Conservation (phyloP, 208 protist species). For the Borovskyia barvae region DNA sequence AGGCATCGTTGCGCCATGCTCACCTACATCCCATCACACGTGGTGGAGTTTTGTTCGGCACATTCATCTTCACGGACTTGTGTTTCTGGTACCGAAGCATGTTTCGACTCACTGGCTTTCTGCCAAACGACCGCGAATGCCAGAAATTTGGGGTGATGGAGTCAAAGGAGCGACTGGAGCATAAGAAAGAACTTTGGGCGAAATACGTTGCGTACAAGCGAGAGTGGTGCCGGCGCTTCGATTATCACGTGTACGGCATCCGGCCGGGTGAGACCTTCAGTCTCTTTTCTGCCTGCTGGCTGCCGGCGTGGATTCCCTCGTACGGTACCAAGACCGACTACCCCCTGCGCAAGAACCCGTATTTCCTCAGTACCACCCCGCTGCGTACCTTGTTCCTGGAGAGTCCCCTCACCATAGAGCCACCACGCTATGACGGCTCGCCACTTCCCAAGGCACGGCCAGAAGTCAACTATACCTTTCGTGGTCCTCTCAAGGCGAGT, state of each 20-base stretch:
- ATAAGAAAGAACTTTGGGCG: slow-evolving; percentile 77
- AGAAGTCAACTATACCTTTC: slow-evolving; percentile 81
- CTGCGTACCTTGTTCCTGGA: slow-evolving; percentile 68
- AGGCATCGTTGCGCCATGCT: slow-evolving; percentile 53
- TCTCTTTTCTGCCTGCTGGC: slow-evolving; percentile 82
- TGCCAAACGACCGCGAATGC: slow-evolving; percentile 88
- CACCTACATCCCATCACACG: slow-evolving; percentile 40
- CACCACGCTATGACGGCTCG: slow-evolving; percentile 48
- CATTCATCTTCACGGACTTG: slow-evolving; percentile 61
- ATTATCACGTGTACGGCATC: slow-evolving; percentile 90
- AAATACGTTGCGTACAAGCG: slow-evolving; percentile 89
- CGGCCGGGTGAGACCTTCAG: slow-evolving; percentile 79
- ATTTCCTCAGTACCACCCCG: slow-evolving; percentile 81
- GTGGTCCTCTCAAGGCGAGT: slow-evolving; percentile 40
- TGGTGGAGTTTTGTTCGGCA: slow-evolving; percentile 33
- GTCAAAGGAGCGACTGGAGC: slow-evolving; percentile 65
- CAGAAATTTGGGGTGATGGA: slow-evolving; percentile 87
- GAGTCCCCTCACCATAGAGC: slow-evolving; percentile 38
- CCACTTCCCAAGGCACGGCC: slow-evolving; percentile 61
- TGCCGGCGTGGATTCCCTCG: slow-evolving; percentile 55
- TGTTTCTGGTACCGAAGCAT: slow-evolving; percentile 83
- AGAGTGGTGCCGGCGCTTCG: slow-evolving; percentile 89
- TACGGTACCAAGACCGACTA: slow-evolving; percentile 80
- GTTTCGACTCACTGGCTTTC: slow-evolving; percentile 73
- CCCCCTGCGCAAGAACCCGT: slow-evolving; percentile 85